Base-by-base conservation (phyloP, 257 asterid species). In the Fraxinus excelsior region DNA sequence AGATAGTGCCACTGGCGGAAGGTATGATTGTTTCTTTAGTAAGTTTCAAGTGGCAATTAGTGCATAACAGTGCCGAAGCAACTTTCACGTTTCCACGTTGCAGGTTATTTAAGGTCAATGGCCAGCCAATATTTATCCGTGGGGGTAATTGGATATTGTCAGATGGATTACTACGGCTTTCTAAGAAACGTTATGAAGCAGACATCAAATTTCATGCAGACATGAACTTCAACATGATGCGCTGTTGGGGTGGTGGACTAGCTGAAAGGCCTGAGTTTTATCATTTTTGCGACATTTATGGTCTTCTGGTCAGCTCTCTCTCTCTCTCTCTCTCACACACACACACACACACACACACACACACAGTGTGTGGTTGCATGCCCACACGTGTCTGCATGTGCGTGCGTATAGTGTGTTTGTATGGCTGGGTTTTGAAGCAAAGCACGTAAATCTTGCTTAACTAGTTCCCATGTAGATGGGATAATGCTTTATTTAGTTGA, bases 101-200 rank as follows among this genome's bases (percentile, higher is more conserved):
- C 88, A 95, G 98, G 87, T 79, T 95, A 64, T 95, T 95, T 84
- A 90, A 91, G 89, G 97, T 95, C 84, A 95, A 95, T 80, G 99
- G 96, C 26, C 81, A 88, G 85, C 94, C 90, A 40, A 86, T 95
- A 83, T 95, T 95, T 77, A 95, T 95, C 82, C 96, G 99, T 69
- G 99, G 99, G 40, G 99, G 99, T 44, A 95, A 95, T 74, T 95
- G 99, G 99, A 93, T 93, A 84, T 80, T 95, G 80, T 95, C 99
- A 49, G 99, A 95, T 86, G 99, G 99, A 74, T 80, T 95, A 78
- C 87, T 95, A 71, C 91, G 98, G 81, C 91, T 93, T 70, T 88
- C 98, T 67, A 88, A 88, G 87, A 82, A 90, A 84, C 96, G 98
- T 42, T 95, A 95, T 76, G 16, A 83, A 79, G 81, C 99, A 38